phyloP scores from a whole-genome alignment of 305 asterid genomes.

The Solanum hybrid region DNA sequence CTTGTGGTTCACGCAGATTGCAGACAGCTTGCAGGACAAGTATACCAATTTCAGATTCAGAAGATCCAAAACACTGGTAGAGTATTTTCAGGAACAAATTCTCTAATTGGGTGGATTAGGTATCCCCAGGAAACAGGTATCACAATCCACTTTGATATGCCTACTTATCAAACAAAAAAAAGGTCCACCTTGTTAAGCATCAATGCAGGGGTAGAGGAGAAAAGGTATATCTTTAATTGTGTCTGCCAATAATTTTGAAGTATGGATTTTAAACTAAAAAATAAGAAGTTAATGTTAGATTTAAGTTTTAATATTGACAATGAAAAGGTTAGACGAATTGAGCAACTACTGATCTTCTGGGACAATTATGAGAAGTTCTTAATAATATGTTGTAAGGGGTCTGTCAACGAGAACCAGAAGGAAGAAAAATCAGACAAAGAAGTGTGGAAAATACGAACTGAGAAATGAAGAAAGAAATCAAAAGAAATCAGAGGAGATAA shows the following conservation, averaged over 20 bases:
- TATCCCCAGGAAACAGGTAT: not conserved
- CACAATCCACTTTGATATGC: not conserved
- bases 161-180: not conserved
- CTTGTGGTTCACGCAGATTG: not conserved
- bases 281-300: not conserved
- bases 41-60: not conserved
- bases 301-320: not conserved
- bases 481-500: not conserved
- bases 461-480: not conserved
- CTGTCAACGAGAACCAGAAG: not conserved
- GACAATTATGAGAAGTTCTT: not conserved
- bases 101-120: not conserved
- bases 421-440: not conserved
- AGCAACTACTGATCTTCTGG: not conserved
- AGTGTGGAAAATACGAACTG: not conserved
- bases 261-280: not conserved
- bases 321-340: not conserved
- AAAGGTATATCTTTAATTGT: not conserved
- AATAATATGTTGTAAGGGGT: not conserved
- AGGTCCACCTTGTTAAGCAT: not conserved
- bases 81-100: not conserved
- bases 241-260: not conserved
- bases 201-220: not conserved
- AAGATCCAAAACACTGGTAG: not conserved
- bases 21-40: not conserved